Evolutionary conservation across 176 grass and related monocot species (phyloP).

Genomic region (Oryza punctata): DNA sequence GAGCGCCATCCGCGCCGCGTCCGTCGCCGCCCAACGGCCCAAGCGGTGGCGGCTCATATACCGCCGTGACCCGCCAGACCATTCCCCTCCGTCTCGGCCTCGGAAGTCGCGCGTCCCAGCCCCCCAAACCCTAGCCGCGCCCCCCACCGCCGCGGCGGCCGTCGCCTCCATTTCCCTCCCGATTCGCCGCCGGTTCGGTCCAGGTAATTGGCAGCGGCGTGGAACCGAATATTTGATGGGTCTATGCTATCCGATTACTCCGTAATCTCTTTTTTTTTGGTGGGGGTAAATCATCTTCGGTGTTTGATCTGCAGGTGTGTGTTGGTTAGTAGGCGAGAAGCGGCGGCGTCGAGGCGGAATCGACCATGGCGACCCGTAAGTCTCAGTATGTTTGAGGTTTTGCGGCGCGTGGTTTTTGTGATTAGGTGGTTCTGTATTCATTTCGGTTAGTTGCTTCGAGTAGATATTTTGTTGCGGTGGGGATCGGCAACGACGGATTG

Average conservation of each 20-base stretch:
- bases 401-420: background rate
- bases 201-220: background rate
- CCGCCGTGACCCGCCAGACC: background rate
- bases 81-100: background rate
- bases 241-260: background rate
- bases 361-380: conserved; percentile 60
- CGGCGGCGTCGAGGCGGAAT: conserved; percentile 15
- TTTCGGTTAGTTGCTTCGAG: background rate
- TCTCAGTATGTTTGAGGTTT: background rate
- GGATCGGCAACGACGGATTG: background rate
- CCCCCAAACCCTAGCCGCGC: conserved; percentile 41
- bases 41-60: conserved; percentile 8
- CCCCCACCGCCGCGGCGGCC: background rate
- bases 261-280: background rate
- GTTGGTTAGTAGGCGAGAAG: background rate
- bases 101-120: background rate
- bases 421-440: background rate
- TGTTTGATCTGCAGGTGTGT: conserved; percentile 48
- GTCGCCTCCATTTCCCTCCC: background rate
- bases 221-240: background rate
- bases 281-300: conserved; percentile 5
- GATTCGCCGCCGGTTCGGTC: conserved; percentile 8
- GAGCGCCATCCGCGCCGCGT: background rate
- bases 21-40: too few relatives aligned
- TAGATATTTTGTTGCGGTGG: background rate